phyloP scores from a whole-genome alignment of 2,329 filamentous ascomycete species.

The Fusarium sp. region DNA sequence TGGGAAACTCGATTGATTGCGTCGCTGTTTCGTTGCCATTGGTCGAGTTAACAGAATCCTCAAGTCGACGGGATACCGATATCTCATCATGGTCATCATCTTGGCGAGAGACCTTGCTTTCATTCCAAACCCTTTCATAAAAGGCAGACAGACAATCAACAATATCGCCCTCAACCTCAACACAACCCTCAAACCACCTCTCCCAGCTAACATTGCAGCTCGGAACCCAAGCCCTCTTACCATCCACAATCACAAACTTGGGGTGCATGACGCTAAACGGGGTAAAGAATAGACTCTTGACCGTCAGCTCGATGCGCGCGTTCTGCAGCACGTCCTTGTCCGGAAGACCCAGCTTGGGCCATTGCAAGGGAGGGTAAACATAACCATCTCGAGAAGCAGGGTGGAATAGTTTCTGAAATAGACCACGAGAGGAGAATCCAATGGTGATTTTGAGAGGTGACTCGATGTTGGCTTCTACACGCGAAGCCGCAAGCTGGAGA shows the following conservation, averaged over 20 bases:
- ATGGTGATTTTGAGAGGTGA: constrained; percentile 71
- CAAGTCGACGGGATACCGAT: background rate
- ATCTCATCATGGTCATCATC: background rate
- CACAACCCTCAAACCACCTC: constrained; percentile 84
- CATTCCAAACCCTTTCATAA: constrained; percentile 76
- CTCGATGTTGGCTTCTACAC: constrained; percentile 40
- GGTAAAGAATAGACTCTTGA: constrained; percentile 83
- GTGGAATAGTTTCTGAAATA: constrained; percentile 82
- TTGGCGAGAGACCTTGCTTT: constrained; percentile 30
- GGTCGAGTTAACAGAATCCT: constrained; percentile 4
- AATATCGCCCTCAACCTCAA: constrained; percentile 73
- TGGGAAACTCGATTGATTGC: constrained; percentile 45
- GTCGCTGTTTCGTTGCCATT: constrained; percentile 41
- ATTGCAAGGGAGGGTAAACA: constrained; percentile 69
- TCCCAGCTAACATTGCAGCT: constrained; percentile 91
- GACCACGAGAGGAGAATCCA: constrained; percentile 79
- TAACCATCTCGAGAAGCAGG: constrained; percentile 72
- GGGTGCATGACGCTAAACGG: constrained; percentile 91
- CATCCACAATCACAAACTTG: constrained; percentile 83
- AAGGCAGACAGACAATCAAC: constrained; percentile 74
- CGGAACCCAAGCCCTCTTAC: constrained; percentile 74
- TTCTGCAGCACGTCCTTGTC: constrained; percentile 62
- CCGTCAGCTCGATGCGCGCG: constrained; percentile 72
- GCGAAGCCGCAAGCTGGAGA: constrained; percentile 65
- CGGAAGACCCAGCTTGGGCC: constrained; percentile 76